Evolutionary conservation across 306 rosid species (phyloP).

Genomic region (Gastrolobium bilobum): DNA sequence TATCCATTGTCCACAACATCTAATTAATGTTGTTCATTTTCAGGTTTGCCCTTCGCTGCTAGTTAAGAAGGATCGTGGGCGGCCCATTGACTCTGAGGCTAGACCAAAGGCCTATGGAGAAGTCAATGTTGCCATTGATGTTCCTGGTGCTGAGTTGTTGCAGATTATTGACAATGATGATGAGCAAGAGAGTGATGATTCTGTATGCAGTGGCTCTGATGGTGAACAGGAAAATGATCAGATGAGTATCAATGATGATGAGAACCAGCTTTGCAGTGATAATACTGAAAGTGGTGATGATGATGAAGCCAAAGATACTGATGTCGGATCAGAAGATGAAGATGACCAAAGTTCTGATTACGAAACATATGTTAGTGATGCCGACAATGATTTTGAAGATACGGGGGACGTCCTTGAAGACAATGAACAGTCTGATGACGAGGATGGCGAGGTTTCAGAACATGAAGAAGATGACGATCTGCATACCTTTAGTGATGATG

Average conservation of each 20-base stretch:
- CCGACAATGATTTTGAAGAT: constrained; percentile 47
- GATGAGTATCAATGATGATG: constrained; percentile 59
- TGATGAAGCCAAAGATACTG: constrained; percentile 52
- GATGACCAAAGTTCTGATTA: constrained; percentile 36
- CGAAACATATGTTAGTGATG: constrained; percentile 40
- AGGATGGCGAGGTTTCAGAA: constrained; percentile 54
- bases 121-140: constrained; percentile 62
- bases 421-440: constrained; percentile 47
- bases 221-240: constrained; percentile 56
- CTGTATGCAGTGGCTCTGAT: constrained; percentile 55
- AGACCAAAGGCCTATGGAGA: constrained; percentile 91
- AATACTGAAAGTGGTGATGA: constrained; percentile 57
- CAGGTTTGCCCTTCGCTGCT: constrained; percentile 91
- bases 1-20: background rate
- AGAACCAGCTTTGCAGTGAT: constrained; percentile 53
- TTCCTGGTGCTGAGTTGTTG: constrained; percentile 83
- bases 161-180: constrained; percentile 53
- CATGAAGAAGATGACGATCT: constrained; percentile 46
- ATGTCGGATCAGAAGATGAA: constrained; percentile 53
- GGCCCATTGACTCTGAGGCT: constrained; percentile 73
- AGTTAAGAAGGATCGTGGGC: constrained; percentile 93
- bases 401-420: constrained; percentile 52
- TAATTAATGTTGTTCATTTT: constrained; percentile 47
- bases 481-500: constrained; percentile 43
- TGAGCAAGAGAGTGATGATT: constrained; percentile 49